Evolutionary conservation across 768 basidiomycete genomes (phyloP).

Genomic region (Neoboletus magnificus): DNA sequence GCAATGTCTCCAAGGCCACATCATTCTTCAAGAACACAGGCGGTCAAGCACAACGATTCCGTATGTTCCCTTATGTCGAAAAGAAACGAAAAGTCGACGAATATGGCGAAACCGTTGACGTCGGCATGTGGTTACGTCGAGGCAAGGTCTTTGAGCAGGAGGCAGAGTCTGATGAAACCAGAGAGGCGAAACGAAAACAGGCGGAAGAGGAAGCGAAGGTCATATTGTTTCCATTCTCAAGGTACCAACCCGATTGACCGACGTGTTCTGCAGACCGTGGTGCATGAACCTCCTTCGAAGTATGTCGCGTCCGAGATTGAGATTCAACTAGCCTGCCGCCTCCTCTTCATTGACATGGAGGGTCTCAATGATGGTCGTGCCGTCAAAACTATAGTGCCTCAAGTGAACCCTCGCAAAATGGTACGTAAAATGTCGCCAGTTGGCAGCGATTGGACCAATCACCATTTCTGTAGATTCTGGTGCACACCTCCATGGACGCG

Average conservation of each 20-base stretch:
- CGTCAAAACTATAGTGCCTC: constrained; percentile 93
- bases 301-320: constrained; percentile 74
- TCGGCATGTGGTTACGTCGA: constrained; percentile 93
- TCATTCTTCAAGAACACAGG: constrained; percentile 83
- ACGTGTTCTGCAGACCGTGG: constrained; percentile 52
- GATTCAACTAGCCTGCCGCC: constrained; percentile 78
- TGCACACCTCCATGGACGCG: constrained; percentile 68
- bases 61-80: constrained; percentile 98
- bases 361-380: constrained; percentile 96
- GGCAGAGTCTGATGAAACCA: constrained; percentile 75
- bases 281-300: constrained; percentile 88
- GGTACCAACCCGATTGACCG: background rate
- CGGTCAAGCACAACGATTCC: constrained; percentile 72
- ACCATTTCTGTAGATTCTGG: constrained; percentile 63
- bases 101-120: constrained; percentile 93
- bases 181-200: constrained; percentile 64
- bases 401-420: constrained; percentile 95
- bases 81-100: constrained; percentile 89
- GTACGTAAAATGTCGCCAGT: constrained; percentile 39
- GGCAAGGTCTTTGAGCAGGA: constrained; percentile 91
- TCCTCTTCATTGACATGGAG: constrained; percentile 94
- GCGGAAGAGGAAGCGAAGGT: constrained; percentile 78
- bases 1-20: constrained; percentile 84
- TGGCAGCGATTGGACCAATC: background rate
- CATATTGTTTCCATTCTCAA: background rate